These are phyloP conservation scores for Amanita pallidorosea DNA, from an alignment of 768 basidiomycete genomes.

Conservation along the genomic window DNA sequence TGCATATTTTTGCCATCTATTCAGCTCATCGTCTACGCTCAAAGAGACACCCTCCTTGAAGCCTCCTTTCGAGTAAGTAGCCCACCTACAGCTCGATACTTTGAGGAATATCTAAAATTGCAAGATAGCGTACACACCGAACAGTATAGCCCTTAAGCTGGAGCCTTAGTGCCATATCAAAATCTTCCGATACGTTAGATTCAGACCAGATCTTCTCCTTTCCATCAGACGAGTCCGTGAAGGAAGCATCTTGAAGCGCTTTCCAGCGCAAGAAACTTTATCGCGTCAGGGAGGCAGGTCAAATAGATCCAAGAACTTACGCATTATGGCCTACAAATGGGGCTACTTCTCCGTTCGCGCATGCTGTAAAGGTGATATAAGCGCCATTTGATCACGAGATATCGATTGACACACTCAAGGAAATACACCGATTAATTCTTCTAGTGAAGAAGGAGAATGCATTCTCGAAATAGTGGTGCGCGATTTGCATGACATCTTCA, in stretches of 20 bases:
- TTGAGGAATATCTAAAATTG: not conserved
- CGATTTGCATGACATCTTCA: slow-evolving; percentile 73
- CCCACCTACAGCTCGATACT: slow-evolving; percentile 31
- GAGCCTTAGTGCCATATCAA: slow-evolving; percentile 67
- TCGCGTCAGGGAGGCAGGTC: not conserved
- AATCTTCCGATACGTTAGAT: slow-evolving; percentile 72
- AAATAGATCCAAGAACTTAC: slow-evolving; percentile 10
- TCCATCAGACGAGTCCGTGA: slow-evolving; percentile 54
- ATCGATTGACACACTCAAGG: slow-evolving; percentile 44
- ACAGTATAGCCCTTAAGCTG: slow-evolving; percentile 57
- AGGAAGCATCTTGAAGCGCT: slow-evolving; percentile 77
- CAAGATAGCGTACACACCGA: slow-evolving; percentile 21
- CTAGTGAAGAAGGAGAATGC: slow-evolving; percentile 79
- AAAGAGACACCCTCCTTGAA: slow-evolving; percentile 91
- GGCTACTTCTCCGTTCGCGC: slow-evolving; percentile 72
- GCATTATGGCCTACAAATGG: slow-evolving; percentile 85
- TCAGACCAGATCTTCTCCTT: slow-evolving; percentile 71
- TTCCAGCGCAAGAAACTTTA: slow-evolving; percentile 67
- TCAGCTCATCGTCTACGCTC: slow-evolving; percentile 81
- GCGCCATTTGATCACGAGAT: slow-evolving; percentile 13
- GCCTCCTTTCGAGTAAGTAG: slow-evolving; percentile 72
- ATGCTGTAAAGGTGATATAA: slow-evolving; percentile 27
- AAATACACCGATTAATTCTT: slow-evolving; percentile 67
- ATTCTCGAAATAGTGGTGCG: slow-evolving; percentile 83
- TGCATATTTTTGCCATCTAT: slow-evolving; percentile 78